phyloP scores from a whole-genome alignment of 768 basidiomycete genomes.

The Hortiboletus flavorubellus region DNA sequence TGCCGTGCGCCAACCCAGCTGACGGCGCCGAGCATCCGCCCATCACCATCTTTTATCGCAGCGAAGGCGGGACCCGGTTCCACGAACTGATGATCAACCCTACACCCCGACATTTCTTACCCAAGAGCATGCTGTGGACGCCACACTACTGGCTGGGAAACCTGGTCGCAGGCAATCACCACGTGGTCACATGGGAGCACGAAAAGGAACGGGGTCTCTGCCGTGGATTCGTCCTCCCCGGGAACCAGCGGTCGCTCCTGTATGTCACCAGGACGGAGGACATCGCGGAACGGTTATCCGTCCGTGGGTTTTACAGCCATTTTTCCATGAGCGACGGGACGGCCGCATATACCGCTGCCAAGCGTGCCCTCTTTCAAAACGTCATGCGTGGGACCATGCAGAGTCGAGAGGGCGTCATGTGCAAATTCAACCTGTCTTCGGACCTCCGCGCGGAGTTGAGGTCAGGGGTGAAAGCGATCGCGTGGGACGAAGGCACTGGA shows the following conservation, averaged over 20 bases:
- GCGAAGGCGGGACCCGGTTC: conserved; percentile 26
- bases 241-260: conserved; percentile 32
- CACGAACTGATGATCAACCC: conserved; percentile 30
- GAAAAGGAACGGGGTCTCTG: conserved; percentile 21
- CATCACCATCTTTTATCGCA: conserved; percentile 34
- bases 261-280: conserved; percentile 27
- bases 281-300: conserved; percentile 24
- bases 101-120: conserved; percentile 19
- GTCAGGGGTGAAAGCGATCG: conserved; percentile 44
- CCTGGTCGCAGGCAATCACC: conserved; percentile 22
- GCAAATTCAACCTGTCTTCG: conserved; percentile 20
- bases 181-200: conserved; percentile 26
- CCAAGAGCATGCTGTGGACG: conserved; percentile 21
- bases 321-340: conserved; percentile 36
- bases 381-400: conserved; percentile 19
- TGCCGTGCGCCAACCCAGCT: conserved; percentile 12
- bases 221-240: conserved; percentile 31
- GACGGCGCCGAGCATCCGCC: conserved; percentile 30
- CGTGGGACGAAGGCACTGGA: conserved; percentile 67
- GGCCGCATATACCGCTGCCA: conserved; percentile 20
- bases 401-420: conserved; percentile 22
- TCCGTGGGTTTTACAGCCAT: conserved; percentile 33
- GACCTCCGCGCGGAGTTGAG: conserved; percentile 19
- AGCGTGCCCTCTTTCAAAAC: conserved; percentile 20
- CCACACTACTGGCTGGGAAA: conserved; percentile 31